Base-by-base conservation (phyloP, 441 rosid genomes). In the Jatropha podagrica region DNA sequence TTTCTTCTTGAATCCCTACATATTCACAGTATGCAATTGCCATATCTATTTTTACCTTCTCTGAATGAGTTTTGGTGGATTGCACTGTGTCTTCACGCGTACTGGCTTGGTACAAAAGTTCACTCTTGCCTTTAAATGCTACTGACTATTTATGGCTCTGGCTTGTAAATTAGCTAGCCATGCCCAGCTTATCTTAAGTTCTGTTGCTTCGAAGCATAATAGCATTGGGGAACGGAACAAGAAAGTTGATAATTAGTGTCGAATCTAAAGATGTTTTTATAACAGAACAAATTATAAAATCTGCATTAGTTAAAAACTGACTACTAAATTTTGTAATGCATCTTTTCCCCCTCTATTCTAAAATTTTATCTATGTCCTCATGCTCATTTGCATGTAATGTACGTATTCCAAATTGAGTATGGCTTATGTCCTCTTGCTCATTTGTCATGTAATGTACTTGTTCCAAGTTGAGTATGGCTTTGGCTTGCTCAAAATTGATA, bases 1-100 rank as follows among this genome's bases (percentile, higher is more conserved):
- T 75, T 40, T 79, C 74, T 18, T 74, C 27, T 44, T 26, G 27
- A 40, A 51, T 59, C 4, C 6, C 61, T 15, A 65, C 55, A 65
- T 62, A 12, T 41, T 63, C 49, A 32, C 26, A 51, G 56, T 41
- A 14, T 68, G 51, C 2, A 54, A 42, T 52, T 1, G 41, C 18
- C 40, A 26, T 62, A 27, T 55, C 62, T 40, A 5, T 17, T 51
- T 40, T 42, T 40, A 41, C 17, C 65, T 66, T 56, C 3, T 59
- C 26, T 54, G 13, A 3, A 38, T 44, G 44, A 62, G 42, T 72
- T 44, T 72, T 59, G 54, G 9, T 60, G 38, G 42, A 72, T 27
- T 32, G 18, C 42, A 56, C 40, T 20, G 13, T 68, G 48, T 44
- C 67, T 56, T 37, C 37, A 23, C 13, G 40, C 9, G 18, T 41